A percentile compares a stretch with the other conserved stretches of the same genome.
These are phyloP conservation scores for Acer yangbiense DNA, from an alignment of 345 rosid genomes.

Conservation along the genomic window DNA sequence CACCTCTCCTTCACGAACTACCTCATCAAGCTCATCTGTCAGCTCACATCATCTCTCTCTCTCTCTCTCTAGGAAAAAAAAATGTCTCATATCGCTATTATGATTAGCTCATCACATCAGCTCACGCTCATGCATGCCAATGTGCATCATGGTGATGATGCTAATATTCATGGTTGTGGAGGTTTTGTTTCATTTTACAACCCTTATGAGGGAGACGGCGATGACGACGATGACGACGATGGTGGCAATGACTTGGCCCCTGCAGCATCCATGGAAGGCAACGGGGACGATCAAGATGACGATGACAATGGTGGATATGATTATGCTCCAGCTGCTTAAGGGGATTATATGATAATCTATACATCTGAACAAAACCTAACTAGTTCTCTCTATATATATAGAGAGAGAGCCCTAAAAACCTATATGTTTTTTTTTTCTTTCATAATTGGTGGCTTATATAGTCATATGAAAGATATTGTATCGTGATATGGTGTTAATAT, in stretches of 20 bases:
- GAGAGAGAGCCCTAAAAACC: background rate
- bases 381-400: background rate
- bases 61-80: background rate
- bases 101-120: constrained; percentile 1
- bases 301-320: constrained; percentile 28
- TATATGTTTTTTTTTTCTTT: background rate
- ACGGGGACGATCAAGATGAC: constrained; percentile 20
- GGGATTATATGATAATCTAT: background rate
- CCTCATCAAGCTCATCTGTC: constrained; percentile 1
- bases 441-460: background rate
- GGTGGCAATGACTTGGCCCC: constrained; percentile 7
- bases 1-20: background rate
- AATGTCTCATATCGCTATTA: background rate
- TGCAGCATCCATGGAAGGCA: constrained; percentile 23
- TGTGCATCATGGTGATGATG: constrained; percentile 4
- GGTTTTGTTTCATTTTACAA: background rate
- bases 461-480: background rate
- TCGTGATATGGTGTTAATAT: background rate
- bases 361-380: background rate
- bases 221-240: constrained; percentile 7
- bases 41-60: background rate
- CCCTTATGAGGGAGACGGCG: constrained; percentile 15
- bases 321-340: constrained; percentile 40
- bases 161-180: constrained; percentile 4
- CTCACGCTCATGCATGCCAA: background rate